Percentiles rank a stretch among this genome's conserved stretches.
Conservation (phyloP, 2,329 filamentous ascomycete species). For the Neonectria hederae region DNA sequence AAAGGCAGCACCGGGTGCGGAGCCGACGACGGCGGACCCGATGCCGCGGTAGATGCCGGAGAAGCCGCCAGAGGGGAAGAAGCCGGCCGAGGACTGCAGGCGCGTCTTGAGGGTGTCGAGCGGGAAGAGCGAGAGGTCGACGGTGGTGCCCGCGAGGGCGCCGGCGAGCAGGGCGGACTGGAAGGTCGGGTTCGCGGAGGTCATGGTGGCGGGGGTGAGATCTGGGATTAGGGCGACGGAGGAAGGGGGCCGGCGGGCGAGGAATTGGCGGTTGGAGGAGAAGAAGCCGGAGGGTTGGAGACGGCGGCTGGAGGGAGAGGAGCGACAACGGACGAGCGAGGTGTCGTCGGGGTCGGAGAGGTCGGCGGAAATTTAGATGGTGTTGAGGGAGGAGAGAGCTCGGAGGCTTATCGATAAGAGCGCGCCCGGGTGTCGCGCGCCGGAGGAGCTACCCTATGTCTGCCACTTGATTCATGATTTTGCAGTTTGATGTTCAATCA, state of each 20-base stretch:
- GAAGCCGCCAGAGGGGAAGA: conserved; percentile 87
- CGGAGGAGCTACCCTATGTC: conserved; percentile 6
- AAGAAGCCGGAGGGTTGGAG: conserved; percentile 7
- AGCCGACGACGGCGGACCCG: conserved; percentile 88
- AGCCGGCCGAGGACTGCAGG: conserved; percentile 82
- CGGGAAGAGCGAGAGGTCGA: conserved; percentile 95
- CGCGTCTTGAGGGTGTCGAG: conserved; percentile 99
- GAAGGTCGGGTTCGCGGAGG: conserved; percentile 56
- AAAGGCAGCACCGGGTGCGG: conserved; percentile 90
- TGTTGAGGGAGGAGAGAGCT: conserved; percentile 19
- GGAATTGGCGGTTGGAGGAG: background rate
- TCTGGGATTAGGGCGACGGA: background rate
- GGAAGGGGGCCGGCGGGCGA: background rate
- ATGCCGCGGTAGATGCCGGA: conserved; percentile 92
- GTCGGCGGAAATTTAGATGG: conserved; percentile 36
- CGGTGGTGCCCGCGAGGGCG: conserved; percentile 90
- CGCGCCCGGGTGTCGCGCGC: conserved; percentile 2
- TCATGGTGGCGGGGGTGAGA: conserved; percentile 5
- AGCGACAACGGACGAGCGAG: background rate
- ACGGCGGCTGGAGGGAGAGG: conserved; percentile 4
- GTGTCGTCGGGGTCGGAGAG: conserved; percentile 32
- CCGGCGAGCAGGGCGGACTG: conserved; percentile 77
- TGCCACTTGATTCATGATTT: background rate
- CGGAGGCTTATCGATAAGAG: conserved; percentile 41
- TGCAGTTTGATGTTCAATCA: background rate